A percentile compares a stretch with the other conserved stretches of the same genome.
Conservation (phyloP, 768 basidiomycete species). For the Leccinum rimulosum region DNA sequence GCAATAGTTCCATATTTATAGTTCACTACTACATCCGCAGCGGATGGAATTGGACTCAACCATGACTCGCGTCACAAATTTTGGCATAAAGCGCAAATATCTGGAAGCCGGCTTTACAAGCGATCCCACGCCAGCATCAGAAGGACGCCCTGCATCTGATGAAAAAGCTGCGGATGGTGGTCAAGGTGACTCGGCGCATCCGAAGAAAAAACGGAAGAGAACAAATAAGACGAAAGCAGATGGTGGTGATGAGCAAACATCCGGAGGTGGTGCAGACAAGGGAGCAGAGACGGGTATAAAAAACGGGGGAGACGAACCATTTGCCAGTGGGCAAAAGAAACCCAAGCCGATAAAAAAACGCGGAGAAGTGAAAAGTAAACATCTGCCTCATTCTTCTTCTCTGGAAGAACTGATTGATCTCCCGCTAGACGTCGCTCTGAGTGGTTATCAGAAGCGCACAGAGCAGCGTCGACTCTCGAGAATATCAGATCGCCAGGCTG, state of each 20-base stretch:
- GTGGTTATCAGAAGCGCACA: constrained; percentile 31
- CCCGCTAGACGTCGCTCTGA: constrained; percentile 26
- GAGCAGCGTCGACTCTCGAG: constrained; percentile 69
- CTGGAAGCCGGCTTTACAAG: constrained; percentile 56
- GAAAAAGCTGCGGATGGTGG: background rate
- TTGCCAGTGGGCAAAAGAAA: constrained; percentile 22
- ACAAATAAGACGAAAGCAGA: constrained; percentile 40
- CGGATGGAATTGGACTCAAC: too few species aligned
- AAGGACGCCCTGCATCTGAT: constrained; percentile 1
- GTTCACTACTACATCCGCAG: background rate
- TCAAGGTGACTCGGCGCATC: constrained; percentile 24
- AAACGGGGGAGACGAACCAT: constrained; percentile 16
- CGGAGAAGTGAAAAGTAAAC: constrained; percentile 24
- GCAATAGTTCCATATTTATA: constrained; percentile 1
- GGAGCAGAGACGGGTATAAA: constrained; percentile 16
- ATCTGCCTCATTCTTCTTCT: background rate
- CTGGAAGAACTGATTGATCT: constrained; percentile 13
- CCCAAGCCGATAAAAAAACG: constrained; percentile 30
- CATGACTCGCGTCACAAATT: constrained; percentile 76
- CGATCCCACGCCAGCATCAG: constrained; percentile 6
- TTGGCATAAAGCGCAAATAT: constrained; percentile 73
- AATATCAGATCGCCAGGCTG: constrained; percentile 49
- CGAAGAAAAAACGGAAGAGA: constrained; percentile 62
- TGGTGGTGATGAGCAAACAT: constrained; percentile 2
- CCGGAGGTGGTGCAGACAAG: background rate